These are phyloP conservation scores for Jackrogersella multiformis DNA, from an alignment of 495 filamentous ascomycete genomes.

Conservation along the genomic window DNA sequence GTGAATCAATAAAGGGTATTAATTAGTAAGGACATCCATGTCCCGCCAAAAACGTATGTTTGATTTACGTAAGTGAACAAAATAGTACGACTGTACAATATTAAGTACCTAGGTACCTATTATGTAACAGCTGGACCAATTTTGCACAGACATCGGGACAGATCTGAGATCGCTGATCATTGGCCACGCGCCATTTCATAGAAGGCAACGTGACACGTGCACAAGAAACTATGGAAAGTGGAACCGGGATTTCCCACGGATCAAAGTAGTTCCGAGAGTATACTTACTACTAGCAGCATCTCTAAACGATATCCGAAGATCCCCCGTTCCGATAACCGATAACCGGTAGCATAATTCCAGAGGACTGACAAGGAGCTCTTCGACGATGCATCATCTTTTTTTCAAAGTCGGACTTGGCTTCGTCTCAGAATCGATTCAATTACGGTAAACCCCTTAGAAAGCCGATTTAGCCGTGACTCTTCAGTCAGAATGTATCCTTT, in stretches of 20 bases:
- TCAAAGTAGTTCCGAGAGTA: neutral
- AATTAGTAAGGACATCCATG: too few species aligned
- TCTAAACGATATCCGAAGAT: conserved; percentile 21
- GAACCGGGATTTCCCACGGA: conserved; percentile 9
- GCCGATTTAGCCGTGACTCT: conserved; percentile 24
- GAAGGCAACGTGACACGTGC: neutral
- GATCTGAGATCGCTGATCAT: conserved; percentile 30
- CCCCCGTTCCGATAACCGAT: conserved; percentile 39
- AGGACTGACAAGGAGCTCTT: conserved; percentile 22
- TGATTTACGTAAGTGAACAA: too few species aligned
- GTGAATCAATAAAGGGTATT: too few species aligned
- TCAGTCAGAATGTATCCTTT: conserved; percentile 41
- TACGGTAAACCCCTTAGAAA: conserved; percentile 33
- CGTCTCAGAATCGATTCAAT: conserved; percentile 42
- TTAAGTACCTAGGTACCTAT: too few species aligned
- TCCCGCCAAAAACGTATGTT: too few species aligned
- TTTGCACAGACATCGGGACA: conserved; percentile 17
- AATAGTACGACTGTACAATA: too few species aligned
- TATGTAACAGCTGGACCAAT: too few species aligned
- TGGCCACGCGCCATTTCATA: neutral
- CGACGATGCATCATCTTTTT: conserved; percentile 25
- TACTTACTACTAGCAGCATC: neutral
- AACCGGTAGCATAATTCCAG: conserved; percentile 39
- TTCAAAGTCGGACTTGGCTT: conserved; percentile 35
- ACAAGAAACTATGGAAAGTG: too few species aligned